Base-by-base conservation (phyloP, 2,329 filamentous ascomycete species). In the Ceratocystis smalleyi region DNA sequence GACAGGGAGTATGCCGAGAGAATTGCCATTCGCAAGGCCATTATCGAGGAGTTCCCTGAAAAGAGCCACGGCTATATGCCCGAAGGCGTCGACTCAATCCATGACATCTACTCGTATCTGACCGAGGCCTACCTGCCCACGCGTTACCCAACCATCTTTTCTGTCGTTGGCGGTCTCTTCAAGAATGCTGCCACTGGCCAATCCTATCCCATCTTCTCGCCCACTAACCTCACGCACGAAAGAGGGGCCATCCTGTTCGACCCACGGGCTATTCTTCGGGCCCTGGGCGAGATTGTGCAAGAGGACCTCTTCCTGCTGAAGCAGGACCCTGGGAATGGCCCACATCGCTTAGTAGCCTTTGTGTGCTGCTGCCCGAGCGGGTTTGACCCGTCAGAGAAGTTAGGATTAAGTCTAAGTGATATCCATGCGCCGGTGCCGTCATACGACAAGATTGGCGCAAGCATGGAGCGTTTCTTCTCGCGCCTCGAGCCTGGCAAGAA, bases 381-480 rank as follows among this genome's bases (percentile, higher is more conserved):
- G 0, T 83, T 82, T 59, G 76, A 81, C 59, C 78, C 80, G 0
- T 73, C 76, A 0, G 59, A 70, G 1, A 83, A 83, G 70, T 70
- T 83, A 32, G 79, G 78, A 1, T 75, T 76, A 67, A 68, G 75
- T 8, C 70, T 83, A 22, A 71, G 70, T 54, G 78, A 79, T 24
- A 78, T 83, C 10, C 81, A 83, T 64, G 70, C 66, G 17, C 79
- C 79, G 0, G 81, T 83, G 45, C 81, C 81, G 0, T 73, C 74
- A 0, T 83, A 81, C 64, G 76, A 80, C 17, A 81, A 78, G 71
- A 81, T 83, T 32, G 79, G 77, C 0, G 69, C 72, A 0, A 82
- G 79, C 66, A 81, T 83, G 79, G 80, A 83, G 70, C 74, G 75
- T 5, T 81, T 79, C 69, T 82, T 83, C 67, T 68, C 69, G 2